Percentiles rank a stretch among this genome's conserved stretches.
Conservation (phyloP, 2,329 filamentous ascomycete genomes). For the Lachnellula hyalina region DNA sequence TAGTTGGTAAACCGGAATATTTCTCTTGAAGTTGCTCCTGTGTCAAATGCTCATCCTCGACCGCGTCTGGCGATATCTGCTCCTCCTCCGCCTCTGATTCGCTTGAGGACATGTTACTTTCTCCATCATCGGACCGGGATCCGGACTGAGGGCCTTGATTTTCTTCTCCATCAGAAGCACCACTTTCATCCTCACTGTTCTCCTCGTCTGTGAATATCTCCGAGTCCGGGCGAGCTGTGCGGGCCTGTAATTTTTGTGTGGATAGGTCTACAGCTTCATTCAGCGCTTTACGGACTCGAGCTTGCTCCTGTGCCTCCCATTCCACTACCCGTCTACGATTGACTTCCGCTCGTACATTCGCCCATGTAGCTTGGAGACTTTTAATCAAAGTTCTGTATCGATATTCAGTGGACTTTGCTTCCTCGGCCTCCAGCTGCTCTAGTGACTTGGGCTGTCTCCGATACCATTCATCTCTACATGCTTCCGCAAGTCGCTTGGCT, state of each 20-base stretch:
- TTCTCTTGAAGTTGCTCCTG: conserved; percentile 65
- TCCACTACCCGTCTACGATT: conserved; percentile 54
- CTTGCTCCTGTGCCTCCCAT: conserved; percentile 62
- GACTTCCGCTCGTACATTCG: conserved; percentile 57
- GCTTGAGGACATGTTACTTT: conserved; percentile 58
- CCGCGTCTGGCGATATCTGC: conserved; percentile 38
- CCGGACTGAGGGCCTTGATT: conserved; percentile 29
- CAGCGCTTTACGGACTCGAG: conserved; percentile 60
- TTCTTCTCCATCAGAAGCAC: conserved; percentile 31
- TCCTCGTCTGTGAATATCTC: conserved; percentile 41
- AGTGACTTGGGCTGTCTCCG: conserved; percentile 67
- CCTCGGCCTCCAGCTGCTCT: conserved; percentile 79
- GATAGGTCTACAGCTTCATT: conserved; percentile 70
- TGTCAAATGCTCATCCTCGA: conserved; percentile 60
- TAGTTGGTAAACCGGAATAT: conserved; percentile 58
- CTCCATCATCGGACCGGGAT: conserved; percentile 33
- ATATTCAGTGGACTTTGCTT: conserved; percentile 58
- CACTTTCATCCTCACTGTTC: conserved; percentile 27
- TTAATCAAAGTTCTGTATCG: conserved; percentile 69
- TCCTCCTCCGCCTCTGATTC: conserved; percentile 55
- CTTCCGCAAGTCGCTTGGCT: conserved; percentile 75
- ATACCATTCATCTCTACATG: conserved; percentile 71
- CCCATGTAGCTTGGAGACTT: conserved; percentile 53
- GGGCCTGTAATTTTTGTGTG: conserved; percentile 61
- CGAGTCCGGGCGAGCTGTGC: conserved; percentile 48